phyloP scores from a whole-genome alignment of 352 stramenopile species.

The Phytophthora constricta region DNA sequence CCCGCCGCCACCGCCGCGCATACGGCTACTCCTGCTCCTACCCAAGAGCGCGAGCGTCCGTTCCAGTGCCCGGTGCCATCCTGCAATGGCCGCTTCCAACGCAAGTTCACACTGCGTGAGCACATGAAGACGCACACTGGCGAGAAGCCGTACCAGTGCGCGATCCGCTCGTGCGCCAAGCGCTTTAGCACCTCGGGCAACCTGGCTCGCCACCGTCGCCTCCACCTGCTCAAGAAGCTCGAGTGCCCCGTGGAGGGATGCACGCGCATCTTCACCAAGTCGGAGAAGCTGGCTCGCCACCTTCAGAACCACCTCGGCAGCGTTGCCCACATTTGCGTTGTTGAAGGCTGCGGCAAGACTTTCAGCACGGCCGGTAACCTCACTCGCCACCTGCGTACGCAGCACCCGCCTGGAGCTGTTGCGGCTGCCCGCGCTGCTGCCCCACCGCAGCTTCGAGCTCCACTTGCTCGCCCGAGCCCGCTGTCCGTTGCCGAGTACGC shows the following conservation, averaged over 20 bases:
- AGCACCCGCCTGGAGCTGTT: slow-evolving; percentile 55
- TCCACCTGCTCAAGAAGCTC: slow-evolving; percentile 58
- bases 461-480: slow-evolving; percentile 24
- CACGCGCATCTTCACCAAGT: slow-evolving; percentile 60
- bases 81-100: slow-evolving; percentile 62
- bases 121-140: slow-evolving; percentile 87
- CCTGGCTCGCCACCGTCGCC: slow-evolving; percentile 57
- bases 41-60: slow-evolving; percentile 42
- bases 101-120: slow-evolving; percentile 77
- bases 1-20: slow-evolving; percentile 4
- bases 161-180: slow-evolving; percentile 60
- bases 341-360: slow-evolving; percentile 64
- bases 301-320: slow-evolving; percentile 61
- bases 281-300: slow-evolving; percentile 59
- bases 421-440: slow-evolving; percentile 34
- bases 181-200: slow-evolving; percentile 74
- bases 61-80: slow-evolving; percentile 49
- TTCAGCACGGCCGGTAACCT: slow-evolving; percentile 77
- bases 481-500: slow-evolving; percentile 34
- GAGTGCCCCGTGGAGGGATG: slow-evolving; percentile 57
- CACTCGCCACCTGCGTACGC: slow-evolving; percentile 69
- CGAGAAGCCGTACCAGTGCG: slow-evolving; percentile 72
- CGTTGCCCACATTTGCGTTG: slow-evolving; percentile 60
- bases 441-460: slow-evolving; percentile 17
- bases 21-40: background rate